Percentiles rank a stretch among this genome's conserved stretches.
phyloP scores from a whole-genome alignment of 345 rosid genomes.

The Eutrema yunnanense region DNA sequence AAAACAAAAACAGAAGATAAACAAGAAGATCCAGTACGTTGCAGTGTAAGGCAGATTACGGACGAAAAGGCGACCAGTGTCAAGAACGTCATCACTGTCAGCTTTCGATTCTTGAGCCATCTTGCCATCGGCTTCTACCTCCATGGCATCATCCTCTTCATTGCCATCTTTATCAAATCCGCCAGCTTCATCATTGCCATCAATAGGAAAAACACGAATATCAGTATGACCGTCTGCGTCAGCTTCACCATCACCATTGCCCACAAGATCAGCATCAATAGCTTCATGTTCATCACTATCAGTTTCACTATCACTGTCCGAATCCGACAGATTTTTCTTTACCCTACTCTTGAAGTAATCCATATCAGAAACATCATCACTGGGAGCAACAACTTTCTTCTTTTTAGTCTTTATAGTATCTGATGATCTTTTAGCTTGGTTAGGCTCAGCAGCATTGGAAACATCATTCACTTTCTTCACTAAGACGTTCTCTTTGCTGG shows the following conservation, averaged over 20 bases:
- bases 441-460: conserved; percentile 20
- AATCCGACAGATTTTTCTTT: conserved; percentile 67
- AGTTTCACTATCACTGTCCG: conserved; percentile 44
- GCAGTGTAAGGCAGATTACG: conserved; percentile 79
- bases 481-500: conserved; percentile 16
- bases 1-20: not conserved
- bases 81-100: conserved; percentile 40
- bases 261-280: conserved; percentile 4
- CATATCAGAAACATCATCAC: conserved; percentile 61
- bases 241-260: conserved; percentile 20
- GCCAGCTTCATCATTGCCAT: conserved; percentile 13
- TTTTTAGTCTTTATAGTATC: conserved; percentile 30
- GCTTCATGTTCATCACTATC: conserved; percentile 16
- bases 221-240: conserved; percentile 17
- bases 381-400: conserved; percentile 27
- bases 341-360: conserved; percentile 91
- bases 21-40: conserved; percentile 36
- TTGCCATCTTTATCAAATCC: not conserved
- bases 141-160: not conserved
- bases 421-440: conserved; percentile 14
- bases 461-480: conserved; percentile 25
- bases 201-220: conserved; percentile 8
- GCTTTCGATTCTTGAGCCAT: conserved; percentile 34
- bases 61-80: conserved; percentile 69
- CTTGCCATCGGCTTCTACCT: conserved; percentile 28